Percentiles rank a stretch among this genome's conserved stretches.
These are phyloP conservation scores for Eucommia ulmoides DNA, from an alignment of 257 asterid genomes.

Conservation along the genomic window DNA sequence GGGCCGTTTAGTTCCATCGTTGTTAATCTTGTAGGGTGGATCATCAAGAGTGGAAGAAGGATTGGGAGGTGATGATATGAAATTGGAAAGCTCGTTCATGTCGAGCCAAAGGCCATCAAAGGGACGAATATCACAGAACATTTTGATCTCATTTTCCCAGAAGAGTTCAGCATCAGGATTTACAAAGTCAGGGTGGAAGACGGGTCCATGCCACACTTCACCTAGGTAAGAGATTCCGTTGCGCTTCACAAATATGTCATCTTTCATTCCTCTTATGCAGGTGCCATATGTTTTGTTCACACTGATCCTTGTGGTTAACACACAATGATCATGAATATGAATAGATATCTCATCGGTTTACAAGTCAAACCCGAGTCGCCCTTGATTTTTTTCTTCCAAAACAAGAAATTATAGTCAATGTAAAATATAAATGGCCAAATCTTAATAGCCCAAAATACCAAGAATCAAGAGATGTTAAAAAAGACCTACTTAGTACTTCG, in stretches of 20 bases:
- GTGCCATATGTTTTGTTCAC: conserved; percentile 62
- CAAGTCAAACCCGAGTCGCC: no score
- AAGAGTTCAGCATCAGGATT: conserved; percentile 75
- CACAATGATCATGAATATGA: no score
- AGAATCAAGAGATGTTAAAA: no score
- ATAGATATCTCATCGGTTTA: no score
- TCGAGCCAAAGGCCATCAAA: conserved; percentile 94
- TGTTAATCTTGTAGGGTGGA: conserved; percentile 91
- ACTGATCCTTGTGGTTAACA: no score
- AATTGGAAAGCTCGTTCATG: conserved; percentile 90
- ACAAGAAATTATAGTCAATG: no score
- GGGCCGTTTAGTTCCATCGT: conserved; percentile 61
- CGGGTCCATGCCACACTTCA: conserved; percentile 99
- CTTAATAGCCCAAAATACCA: no score
- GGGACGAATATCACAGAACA: conserved; percentile 82
- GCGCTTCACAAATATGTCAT: conserved; percentile 85
- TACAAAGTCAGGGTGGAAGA: conserved; percentile 83
- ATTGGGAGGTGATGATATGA: no score
- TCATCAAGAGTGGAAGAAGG: conserved; percentile 85
- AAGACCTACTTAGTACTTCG: no score
- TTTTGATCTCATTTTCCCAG: conserved; percentile 84
- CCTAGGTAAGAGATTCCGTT: conserved; percentile 63
- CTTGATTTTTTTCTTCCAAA: no score
- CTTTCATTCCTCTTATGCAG: conserved; percentile 53
- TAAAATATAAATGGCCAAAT: no score